Conservation (phyloP, 2,329 filamentous ascomycete species). For the Aaosphaeria arxii region DNA sequence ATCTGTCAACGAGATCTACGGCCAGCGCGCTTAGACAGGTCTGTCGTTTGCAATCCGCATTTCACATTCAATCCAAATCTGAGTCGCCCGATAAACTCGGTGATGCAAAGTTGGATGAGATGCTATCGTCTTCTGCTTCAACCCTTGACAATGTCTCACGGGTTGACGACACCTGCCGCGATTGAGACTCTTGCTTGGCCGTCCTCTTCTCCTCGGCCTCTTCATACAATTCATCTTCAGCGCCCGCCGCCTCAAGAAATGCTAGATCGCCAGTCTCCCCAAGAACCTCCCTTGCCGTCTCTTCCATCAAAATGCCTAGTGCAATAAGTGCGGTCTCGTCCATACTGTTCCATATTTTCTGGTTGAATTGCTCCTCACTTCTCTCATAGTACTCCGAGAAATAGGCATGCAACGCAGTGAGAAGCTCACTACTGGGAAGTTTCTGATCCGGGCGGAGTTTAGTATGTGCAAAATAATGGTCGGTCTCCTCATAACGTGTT, state of each 20-base stretch:
- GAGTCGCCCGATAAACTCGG: no score
- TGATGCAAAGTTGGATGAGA: no score
- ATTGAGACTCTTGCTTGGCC: no score
- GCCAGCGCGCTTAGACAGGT: no score
- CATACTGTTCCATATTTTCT: conserved; percentile 57
- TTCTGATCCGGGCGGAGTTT: conserved; percentile 49
- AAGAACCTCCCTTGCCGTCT: conserved; percentile 60
- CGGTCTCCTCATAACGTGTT: conserved; percentile 65
- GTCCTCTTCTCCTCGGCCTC: no score
- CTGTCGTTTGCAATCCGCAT: no score
- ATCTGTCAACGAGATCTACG: no score
- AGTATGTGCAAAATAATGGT: conserved; percentile 67
- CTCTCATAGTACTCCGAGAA: conserved; percentile 61
- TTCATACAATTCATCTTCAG: neutral
- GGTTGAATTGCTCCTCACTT: conserved; percentile 14
- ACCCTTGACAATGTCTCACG: no score
- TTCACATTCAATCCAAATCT: no score
- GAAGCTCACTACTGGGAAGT: conserved; percentile 66
- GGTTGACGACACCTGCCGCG: no score
- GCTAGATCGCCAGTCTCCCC: conserved; percentile 67
- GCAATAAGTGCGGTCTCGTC: conserved; percentile 76
- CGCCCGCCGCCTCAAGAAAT: conserved; percentile 59
- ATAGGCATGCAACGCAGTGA: conserved; percentile 68
- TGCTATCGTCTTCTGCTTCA: no score
- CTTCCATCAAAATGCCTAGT: conserved; percentile 72